Percentiles rank a stretch among this genome's conserved stretches.
phyloP scores from a whole-genome alignment of 257 asterid genomes.

The Hygrophila difformis region DNA sequence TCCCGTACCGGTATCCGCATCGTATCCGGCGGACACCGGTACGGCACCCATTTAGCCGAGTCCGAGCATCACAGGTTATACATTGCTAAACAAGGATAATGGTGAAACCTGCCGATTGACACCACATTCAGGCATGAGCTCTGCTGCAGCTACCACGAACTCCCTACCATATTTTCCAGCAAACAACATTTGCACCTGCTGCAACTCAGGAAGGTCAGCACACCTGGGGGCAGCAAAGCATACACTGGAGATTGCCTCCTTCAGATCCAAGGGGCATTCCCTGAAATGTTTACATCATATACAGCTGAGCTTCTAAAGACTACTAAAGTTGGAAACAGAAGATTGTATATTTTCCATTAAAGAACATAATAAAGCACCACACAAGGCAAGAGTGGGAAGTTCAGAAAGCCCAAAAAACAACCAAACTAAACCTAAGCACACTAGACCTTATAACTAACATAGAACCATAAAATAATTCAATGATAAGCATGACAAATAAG shows the following conservation, averaged over 20 bases:
- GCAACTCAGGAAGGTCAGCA: slow-evolving; percentile 84
- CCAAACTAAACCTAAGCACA: too few species aligned
- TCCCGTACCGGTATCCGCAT: too few species aligned
- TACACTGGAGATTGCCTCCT: slow-evolving; percentile 91
- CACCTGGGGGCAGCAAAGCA: slow-evolving; percentile 99
- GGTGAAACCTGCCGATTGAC: slow-evolving; percentile 86
- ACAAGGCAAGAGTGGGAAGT: too few species aligned
- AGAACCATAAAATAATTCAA: too few species aligned
- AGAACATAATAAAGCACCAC: too few species aligned
- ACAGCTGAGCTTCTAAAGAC: slow-evolving; percentile 5
- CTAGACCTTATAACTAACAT: too few species aligned
- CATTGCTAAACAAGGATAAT: slow-evolving; percentile 1
- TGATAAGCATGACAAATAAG: too few species aligned
- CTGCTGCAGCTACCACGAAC: slow-evolving; percentile 77
- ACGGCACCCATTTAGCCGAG: too few species aligned
- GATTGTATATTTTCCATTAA: background rate
- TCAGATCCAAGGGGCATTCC: slow-evolving; percentile 96
- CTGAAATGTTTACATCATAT: slow-evolving; percentile 25
- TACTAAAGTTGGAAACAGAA: slow-evolving; percentile 7
- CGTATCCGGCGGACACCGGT: too few species aligned
- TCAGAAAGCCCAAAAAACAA: too few species aligned
- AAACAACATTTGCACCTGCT: slow-evolving; percentile 65
- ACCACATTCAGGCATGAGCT: slow-evolving; percentile 94
- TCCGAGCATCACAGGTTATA: too few species aligned
- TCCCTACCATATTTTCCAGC: slow-evolving; percentile 88